These are phyloP conservation scores for Cotoneaster glaucophyllus DNA, from an alignment of 306 rosid species.

Conservation along the genomic window DNA sequence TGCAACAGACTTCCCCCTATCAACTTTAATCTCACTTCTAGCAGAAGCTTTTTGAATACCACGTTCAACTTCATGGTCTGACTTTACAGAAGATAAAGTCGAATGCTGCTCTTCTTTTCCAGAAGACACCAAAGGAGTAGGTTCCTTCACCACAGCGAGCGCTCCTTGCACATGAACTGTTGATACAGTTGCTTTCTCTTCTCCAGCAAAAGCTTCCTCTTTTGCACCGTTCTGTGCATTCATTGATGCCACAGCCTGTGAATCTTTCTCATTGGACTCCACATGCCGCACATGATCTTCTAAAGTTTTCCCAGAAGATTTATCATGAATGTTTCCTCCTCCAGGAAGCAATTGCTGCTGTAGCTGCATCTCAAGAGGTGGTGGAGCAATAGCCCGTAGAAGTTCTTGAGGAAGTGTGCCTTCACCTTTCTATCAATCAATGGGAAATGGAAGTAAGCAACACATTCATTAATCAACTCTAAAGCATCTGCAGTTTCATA, in stretches of 20 bases:
- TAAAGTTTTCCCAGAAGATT: slow-evolving; percentile 46
- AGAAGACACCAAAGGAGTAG: slow-evolving; percentile 38
- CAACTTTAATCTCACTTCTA: slow-evolving; percentile 51
- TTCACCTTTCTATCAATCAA: slow-evolving; percentile 81
- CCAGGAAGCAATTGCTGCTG: slow-evolving; percentile 55
- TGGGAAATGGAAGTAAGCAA: slow-evolving; percentile 23
- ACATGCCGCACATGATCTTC: slow-evolving; percentile 43
- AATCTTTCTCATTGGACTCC: slow-evolving; percentile 53
- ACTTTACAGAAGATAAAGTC: slow-evolving; percentile 39
- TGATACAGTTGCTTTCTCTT: slow-evolving; percentile 45
- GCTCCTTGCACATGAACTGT: slow-evolving; percentile 41
- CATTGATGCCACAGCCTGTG: slow-evolving; percentile 38
- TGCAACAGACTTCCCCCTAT: slow-evolving; percentile 77
- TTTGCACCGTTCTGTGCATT: slow-evolving; percentile 44
- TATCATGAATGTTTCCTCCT: slow-evolving; percentile 58
- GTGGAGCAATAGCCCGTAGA: slow-evolving; percentile 79
- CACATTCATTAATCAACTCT: slow-evolving; percentile 8
- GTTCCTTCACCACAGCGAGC: slow-evolving; percentile 47
- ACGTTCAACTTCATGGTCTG: slow-evolving; percentile 59
- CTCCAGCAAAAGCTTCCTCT: slow-evolving; percentile 54
- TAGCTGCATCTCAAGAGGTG: slow-evolving; percentile 69
- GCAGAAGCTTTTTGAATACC: slow-evolving; percentile 37
- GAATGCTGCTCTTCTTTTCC: slow-evolving; percentile 69
- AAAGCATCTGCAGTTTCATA: background rate
- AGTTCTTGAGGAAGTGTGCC: slow-evolving; percentile 89